A percentile compares a stretch with the other conserved stretches of the same genome.
phyloP scores from a whole-genome alignment of 805 yeast genomes.

The Candida krabiensis region DNA sequence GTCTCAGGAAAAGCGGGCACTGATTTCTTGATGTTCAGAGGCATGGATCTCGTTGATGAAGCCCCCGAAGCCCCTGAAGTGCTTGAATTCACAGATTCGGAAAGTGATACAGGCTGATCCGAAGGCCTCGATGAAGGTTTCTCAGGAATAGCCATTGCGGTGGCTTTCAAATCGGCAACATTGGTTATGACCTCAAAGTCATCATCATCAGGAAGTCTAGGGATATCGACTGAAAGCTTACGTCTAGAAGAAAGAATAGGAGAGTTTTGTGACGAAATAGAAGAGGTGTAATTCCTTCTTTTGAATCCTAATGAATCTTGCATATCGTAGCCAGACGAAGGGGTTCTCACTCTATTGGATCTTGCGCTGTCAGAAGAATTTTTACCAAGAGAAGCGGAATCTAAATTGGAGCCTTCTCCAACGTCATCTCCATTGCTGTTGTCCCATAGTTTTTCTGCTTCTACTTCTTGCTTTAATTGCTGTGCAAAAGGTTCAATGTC shows the following conservation, averaged over 20 bases:
- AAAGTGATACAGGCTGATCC: slow-evolving; percentile 11
- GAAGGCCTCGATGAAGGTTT: slow-evolving; percentile 2
- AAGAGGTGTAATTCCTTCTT: slow-evolving; percentile 1
- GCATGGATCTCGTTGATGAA: slow-evolving; percentile 22
- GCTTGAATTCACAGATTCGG: slow-evolving; percentile 23
- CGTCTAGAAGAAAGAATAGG: slow-evolving; percentile 7
- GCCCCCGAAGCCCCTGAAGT: slow-evolving; percentile 14
- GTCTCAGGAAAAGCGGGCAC: slow-evolving; percentile 54
- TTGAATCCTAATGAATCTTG: neutral
- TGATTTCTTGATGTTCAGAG: slow-evolving; percentile 32
- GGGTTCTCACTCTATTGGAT: no score
- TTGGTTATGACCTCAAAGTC: slow-evolving; percentile 21
- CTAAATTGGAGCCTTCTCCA: no score
- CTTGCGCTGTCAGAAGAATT: no score
- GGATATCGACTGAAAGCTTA: slow-evolving; percentile 21
- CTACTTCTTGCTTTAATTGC: neutral
- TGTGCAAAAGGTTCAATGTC: neutral
- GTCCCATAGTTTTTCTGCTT: neutral
- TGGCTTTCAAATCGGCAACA: slow-evolving; percentile 15
- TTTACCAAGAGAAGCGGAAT: no score
- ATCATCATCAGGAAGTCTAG: slow-evolving; percentile 29
- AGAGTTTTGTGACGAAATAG: slow-evolving; percentile 5
- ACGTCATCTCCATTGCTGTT: no score
- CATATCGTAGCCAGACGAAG: no score
- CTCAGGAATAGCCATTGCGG: slow-evolving; percentile 22